Evolutionary conservation across 179 eudicot genomes (phyloP).

Genomic region (Drosera spatulata): DNA sequence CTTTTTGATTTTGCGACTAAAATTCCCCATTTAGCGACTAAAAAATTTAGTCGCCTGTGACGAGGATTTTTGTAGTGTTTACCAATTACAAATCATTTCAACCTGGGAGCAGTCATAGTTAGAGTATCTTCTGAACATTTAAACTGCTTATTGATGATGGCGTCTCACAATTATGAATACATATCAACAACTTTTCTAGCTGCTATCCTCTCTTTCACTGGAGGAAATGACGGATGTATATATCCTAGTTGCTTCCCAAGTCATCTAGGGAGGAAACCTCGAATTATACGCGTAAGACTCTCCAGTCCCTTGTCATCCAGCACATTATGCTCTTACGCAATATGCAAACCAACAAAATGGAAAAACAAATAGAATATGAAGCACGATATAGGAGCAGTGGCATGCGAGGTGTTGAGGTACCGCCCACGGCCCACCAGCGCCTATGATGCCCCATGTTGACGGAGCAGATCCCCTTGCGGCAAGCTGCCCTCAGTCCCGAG

Average conservation of each 20-base stretch:
- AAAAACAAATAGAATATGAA: not conserved
- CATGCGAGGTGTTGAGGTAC: too few relatives aligned
- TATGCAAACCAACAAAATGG: too few relatives aligned
- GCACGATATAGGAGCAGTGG: not conserved
- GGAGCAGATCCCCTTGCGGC: too few relatives aligned
- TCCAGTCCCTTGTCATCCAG: too few relatives aligned
- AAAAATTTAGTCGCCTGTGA: too few relatives aligned
- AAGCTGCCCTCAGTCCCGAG: too few relatives aligned
- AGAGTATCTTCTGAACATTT: slow-evolving; percentile 34
- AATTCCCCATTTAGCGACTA: too few relatives aligned
- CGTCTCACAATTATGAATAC: slow-evolving; percentile 63
- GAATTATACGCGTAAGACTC: not conserved
- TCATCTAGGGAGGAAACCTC: slow-evolving; percentile 45
- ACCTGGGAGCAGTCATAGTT: slow-evolving; percentile 51
- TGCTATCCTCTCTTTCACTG: slow-evolving; percentile 68
- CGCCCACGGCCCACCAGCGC: too few relatives aligned
- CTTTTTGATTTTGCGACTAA: too few relatives aligned
- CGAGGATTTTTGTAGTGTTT: too few relatives aligned
- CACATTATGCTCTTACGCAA: too few relatives aligned
- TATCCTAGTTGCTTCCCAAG: slow-evolving; percentile 33
- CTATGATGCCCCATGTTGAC: too few relatives aligned
- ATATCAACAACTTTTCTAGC: slow-evolving; percentile 57
- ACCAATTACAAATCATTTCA: slow-evolving; percentile 27
- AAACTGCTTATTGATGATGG: slow-evolving; percentile 31
- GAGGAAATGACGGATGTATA: slow-evolving; percentile 26